Evolutionary conservation across 345 rosid species (phyloP).

Genomic region (Punica granatum): DNA sequence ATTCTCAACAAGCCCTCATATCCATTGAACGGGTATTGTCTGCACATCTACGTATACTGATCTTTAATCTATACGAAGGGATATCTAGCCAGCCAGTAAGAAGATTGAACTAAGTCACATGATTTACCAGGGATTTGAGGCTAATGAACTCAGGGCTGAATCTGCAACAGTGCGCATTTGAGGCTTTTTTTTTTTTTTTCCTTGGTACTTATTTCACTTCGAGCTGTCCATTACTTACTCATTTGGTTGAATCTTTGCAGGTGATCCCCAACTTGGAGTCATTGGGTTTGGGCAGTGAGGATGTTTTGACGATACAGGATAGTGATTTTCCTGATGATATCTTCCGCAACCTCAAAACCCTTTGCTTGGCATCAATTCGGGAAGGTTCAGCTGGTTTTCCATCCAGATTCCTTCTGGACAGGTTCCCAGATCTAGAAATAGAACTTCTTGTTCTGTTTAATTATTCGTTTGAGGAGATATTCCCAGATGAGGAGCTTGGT

Average conservation of each 20-base stretch:
- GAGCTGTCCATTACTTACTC: background rate
- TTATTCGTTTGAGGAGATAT: background rate
- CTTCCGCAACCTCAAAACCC: background rate
- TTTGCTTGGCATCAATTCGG: background rate
- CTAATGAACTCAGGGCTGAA: too few species aligned
- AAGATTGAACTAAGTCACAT: too few species aligned
- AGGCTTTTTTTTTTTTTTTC: too few species aligned
- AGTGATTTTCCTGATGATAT: background rate
- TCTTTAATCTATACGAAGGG: background rate
- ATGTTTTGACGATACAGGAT: background rate
- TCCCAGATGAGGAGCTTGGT: background rate
- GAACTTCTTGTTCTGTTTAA: background rate
- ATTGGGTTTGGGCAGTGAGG: background rate
- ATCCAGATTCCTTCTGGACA: background rate
- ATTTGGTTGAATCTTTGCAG: background rate
- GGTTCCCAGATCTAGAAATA: background rate
- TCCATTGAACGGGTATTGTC: background rate
- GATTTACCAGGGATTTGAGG: too few species aligned
- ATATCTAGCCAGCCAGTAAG: too few species aligned
- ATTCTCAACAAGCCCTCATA: background rate
- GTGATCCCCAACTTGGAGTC: background rate
- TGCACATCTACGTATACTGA: background rate
- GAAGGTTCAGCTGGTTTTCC: background rate
- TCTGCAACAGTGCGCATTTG: too few species aligned
- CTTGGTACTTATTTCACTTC: too few species aligned